Base-by-base conservation (phyloP, 805 yeast species). In the Metschnikowia vanudenii region DNA sequence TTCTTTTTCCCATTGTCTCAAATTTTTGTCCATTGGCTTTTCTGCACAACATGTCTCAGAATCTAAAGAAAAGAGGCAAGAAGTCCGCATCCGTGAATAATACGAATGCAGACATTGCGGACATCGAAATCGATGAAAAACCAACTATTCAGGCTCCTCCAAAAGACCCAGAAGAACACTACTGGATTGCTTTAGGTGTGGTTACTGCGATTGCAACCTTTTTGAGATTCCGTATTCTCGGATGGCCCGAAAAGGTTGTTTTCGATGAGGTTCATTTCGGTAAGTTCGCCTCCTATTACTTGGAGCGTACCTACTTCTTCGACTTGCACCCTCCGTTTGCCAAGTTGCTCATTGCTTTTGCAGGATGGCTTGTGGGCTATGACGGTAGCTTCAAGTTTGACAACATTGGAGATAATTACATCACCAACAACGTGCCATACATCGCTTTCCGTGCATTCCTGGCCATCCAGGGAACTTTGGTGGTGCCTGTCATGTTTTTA, bases 291-390 rank as follows among this genome's bases (percentile, higher is more conserved):
- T 80, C 89, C 1, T 85, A 86, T 67, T 92, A 92, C 66, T 69
- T 92, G 49, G 87, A 92, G 66, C 78, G 96, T 52, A 85, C 96
- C 0, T 94, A 88, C 66, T 94, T 89, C 66, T 94, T 94, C 61
- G 99, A 94, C 68, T 81, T 94, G 43, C 99, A 94, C 69, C 99
- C 99, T 9, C 99, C 99, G 18, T 88, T 94, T 67, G 99, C 96
- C 45, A 94, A 94, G 65, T 75, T 94, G 64, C 74, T 91, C 55
- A 88, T 92, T 67, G 98, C 98, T 0, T 76, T 83, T 48, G 88
- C 85, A 33, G 99, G 99, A 36, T 89, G 84, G 75, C 58, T 94
- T 19, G 81, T 85, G 42, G 97, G 97, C 2, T 94, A 88, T 65
- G 82, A 85, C 60, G 99, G 99, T n/a, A 65, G 78, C 11, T 94